A percentile compares a stretch with the other conserved stretches of the same genome.
Evolutionary conservation across 2,329 filamentous ascomycete genomes (phyloP).

Genomic region (Arthrobotrys iridis): DNA sequence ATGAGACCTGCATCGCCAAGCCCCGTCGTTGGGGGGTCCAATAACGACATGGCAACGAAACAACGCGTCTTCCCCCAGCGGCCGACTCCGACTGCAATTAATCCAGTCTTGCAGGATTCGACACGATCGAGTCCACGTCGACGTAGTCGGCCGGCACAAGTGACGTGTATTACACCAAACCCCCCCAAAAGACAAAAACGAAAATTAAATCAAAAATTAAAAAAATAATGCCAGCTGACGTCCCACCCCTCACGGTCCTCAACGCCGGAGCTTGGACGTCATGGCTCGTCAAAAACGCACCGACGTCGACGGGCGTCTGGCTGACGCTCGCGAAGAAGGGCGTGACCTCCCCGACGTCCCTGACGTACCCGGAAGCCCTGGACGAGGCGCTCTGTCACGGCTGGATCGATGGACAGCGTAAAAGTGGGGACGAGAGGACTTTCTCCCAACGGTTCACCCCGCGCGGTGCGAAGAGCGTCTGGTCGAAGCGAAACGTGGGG

Average conservation of each 20-base stretch:
- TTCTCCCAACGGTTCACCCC: conserved; percentile 71
- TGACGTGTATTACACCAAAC: background rate
- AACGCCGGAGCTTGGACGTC: conserved; percentile 57
- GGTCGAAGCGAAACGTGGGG: conserved; percentile 71
- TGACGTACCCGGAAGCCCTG: conserved; percentile 61
- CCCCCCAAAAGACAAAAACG: background rate
- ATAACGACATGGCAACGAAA: conserved; percentile 26
- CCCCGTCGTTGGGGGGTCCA: conserved; percentile 4
- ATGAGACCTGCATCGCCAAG: conserved; percentile 11
- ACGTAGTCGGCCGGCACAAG: background rate
- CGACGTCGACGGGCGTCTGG: conserved; percentile 58
- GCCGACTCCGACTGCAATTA: background rate
- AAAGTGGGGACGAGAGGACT: conserved; percentile 63
- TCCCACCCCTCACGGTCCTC: conserved; percentile 57
- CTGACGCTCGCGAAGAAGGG: conserved; percentile 59
- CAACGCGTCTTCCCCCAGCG: conserved; percentile 28
- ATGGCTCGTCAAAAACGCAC: conserved; percentile 57
- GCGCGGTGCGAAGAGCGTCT: conserved; percentile 67
- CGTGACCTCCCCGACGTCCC: conserved; percentile 56
- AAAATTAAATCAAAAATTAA: too few species aligned
- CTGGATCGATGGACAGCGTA: conserved; percentile 71
- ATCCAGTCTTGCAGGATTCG: background rate
- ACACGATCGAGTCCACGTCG: background rate
- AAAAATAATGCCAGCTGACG: conserved; percentile 23
- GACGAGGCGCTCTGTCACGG: conserved; percentile 67